phyloP scores from a whole-genome alignment of 106 monocot species.

The Ottelia alismoides region DNA sequence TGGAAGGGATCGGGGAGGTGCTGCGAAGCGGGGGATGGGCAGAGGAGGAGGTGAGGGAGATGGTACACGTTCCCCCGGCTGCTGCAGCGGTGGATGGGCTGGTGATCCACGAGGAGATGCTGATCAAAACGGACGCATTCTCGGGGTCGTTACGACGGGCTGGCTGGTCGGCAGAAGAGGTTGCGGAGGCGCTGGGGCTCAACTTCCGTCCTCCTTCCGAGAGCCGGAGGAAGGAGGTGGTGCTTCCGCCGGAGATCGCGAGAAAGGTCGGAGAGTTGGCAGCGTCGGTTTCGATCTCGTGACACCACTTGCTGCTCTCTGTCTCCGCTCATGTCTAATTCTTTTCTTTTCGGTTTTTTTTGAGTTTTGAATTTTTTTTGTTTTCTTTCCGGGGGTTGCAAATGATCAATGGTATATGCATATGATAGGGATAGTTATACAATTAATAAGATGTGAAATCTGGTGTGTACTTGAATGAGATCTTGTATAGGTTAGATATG shows the following conservation, averaged over 20 bases:
- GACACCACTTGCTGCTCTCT: too few relatives aligned
- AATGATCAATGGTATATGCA: too few relatives aligned
- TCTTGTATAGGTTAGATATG: too few relatives aligned
- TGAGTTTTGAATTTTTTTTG: too few relatives aligned
- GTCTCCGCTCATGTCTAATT: too few relatives aligned
- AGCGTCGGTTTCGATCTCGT: constrained; percentile 26
- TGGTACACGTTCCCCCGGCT: constrained; percentile 20
- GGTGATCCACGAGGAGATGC: constrained; percentile 37
- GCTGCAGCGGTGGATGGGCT: constrained; percentile 10
- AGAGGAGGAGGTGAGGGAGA: constrained; percentile 42
- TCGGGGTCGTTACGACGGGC: constrained; percentile 48
- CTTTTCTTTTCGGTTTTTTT: too few relatives aligned
- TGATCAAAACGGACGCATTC: constrained; percentile 56
- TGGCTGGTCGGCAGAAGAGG: constrained; percentile 66
- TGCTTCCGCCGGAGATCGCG: constrained; percentile 32
- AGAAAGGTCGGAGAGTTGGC: constrained; percentile 36
- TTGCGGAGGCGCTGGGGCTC: constrained; percentile 37
- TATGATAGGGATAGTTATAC: too few relatives aligned
- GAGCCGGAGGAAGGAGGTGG: too few relatives aligned
- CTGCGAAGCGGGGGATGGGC: constrained; percentile 63
- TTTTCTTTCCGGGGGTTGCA: too few relatives aligned
- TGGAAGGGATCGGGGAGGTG: constrained; percentile 40
- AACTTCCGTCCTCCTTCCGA: constrained; percentile 16
- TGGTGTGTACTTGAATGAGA: too few relatives aligned
- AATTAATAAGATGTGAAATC: too few relatives aligned